Percentiles rank a stretch among this genome's conserved stretches.
Conservation (phyloP, 2,329 filamentous ascomycete genomes). For the Tolypocladium tropicale region DNA sequence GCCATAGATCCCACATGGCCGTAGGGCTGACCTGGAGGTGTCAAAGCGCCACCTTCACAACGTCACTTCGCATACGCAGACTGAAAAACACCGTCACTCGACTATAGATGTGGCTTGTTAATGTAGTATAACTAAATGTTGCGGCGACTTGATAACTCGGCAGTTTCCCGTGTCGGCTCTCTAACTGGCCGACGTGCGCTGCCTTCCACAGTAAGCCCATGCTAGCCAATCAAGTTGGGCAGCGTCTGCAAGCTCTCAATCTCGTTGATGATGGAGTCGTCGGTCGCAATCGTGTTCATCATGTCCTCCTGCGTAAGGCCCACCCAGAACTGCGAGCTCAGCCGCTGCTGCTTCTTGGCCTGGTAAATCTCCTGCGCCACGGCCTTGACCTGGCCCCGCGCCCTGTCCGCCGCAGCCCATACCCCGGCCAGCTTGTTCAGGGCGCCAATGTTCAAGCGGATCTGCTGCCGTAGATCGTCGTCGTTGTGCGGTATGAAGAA, state of each 20-base stretch:
- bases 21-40: not conserved
- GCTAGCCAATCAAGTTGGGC: slow-evolving; percentile 9
- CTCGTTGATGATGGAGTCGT: slow-evolving; percentile 49
- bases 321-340: slow-evolving; percentile 43
- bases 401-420: slow-evolving; percentile 62
- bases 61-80: not conserved
- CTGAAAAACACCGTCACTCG: not conserved
- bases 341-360: slow-evolving; percentile 45
- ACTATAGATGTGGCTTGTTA: not conserved
- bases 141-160: not conserved
- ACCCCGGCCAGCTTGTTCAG: slow-evolving; percentile 58
- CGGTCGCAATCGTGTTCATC: slow-evolving; percentile 42
- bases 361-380: slow-evolving; percentile 69
- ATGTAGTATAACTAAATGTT: not conserved
- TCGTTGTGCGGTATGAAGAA: slow-evolving; percentile 50
- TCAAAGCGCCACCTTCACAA: not conserved
- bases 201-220: not conserved
- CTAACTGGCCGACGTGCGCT: not conserved
- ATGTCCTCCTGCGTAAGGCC: slow-evolving; percentile 45
- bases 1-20: not conserved
- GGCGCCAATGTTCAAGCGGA: slow-evolving; percentile 69
- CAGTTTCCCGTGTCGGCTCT: not conserved
- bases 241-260: slow-evolving; percentile 30
- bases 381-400: slow-evolving; percentile 62
- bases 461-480: slow-evolving; percentile 60